phyloP scores from a whole-genome alignment of 306 rosid genomes.

The Fragaria vesca region DNA sequence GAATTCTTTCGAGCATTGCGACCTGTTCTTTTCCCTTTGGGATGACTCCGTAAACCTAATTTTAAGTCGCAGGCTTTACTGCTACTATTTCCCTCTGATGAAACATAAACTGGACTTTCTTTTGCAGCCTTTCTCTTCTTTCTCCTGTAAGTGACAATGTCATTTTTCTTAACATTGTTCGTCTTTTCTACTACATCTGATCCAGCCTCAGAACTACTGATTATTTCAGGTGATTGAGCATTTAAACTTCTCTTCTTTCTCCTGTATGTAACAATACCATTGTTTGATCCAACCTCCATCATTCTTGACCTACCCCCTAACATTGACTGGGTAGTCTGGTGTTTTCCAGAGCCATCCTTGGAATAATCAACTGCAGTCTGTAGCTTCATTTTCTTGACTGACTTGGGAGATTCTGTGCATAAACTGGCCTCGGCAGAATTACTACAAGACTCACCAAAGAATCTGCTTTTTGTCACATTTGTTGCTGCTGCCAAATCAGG shows the following conservation, averaged over 20 bases:
- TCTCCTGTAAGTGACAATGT: conserved; percentile 35
- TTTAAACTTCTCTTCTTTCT: conserved; percentile 40
- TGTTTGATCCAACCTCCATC: conserved; percentile 29
- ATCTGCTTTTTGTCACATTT: conserved; percentile 28
- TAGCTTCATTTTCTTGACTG: conserved; percentile 15
- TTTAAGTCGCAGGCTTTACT: conserved; percentile 28
- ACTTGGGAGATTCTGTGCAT: conserved; percentile 24
- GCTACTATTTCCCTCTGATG: conserved; percentile 34
- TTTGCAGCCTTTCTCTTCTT: conserved; percentile 22
- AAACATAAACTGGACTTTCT: conserved; percentile 24
- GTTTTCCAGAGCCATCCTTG: conserved; percentile 15
- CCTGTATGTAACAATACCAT: conserved; percentile 32
- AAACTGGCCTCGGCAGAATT: conserved; percentile 24
- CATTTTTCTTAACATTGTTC: conserved; percentile 18
- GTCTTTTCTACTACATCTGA: conserved; percentile 25
- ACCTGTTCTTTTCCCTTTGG: conserved; percentile 64
- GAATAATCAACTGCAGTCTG: conserved; percentile 9
- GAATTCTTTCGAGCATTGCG: conserved; percentile 29
- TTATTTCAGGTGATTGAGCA: conserved; percentile 29
- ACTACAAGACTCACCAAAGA: conserved; percentile 21
- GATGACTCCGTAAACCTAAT: conserved; percentile 40
- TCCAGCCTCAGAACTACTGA: conserved; percentile 25
- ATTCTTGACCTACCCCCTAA: conserved; percentile 20
- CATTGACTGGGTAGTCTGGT: conserved; percentile 21
- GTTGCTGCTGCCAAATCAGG: conserved; percentile 26